These are phyloP conservation scores for Bruguiera gymnorhiza DNA, from an alignment of 345 rosid species.

Conservation along the genomic window DNA sequence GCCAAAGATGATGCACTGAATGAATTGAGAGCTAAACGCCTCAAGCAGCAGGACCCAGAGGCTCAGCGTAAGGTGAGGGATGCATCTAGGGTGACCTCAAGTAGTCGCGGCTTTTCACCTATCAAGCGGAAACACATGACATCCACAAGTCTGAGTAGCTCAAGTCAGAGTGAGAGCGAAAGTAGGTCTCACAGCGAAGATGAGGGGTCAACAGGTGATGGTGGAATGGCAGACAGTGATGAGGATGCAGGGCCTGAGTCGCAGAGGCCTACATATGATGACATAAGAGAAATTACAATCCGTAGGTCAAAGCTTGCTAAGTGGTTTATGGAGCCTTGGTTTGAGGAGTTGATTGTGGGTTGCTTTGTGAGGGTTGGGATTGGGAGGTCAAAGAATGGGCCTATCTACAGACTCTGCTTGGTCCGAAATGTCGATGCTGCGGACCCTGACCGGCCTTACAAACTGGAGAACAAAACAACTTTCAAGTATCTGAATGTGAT, in stretches of 20 bases:
- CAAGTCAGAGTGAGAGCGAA: slow-evolving; percentile 85
- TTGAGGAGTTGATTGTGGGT: slow-evolving; percentile 91
- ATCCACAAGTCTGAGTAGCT: slow-evolving; percentile 68
- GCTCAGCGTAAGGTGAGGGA: slow-evolving; percentile 76
- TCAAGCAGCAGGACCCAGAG: slow-evolving; percentile 93
- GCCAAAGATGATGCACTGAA: slow-evolving; percentile 91
- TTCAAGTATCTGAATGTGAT: slow-evolving; percentile 76
- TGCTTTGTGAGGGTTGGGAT: slow-evolving; percentile 96
- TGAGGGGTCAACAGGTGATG: slow-evolving; percentile 80
- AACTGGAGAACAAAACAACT: slow-evolving; percentile 77
- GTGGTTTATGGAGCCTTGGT: slow-evolving; percentile 99
- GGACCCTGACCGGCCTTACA: slow-evolving; percentile 73
- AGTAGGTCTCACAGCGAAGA: slow-evolving; percentile 84
- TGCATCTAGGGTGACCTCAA: slow-evolving; percentile 63
- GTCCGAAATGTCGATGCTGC: slow-evolving; percentile 90
- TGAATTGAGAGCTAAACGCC: slow-evolving; percentile 82
- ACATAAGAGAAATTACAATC: slow-evolving; percentile 76
- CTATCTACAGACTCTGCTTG: slow-evolving; percentile 83
- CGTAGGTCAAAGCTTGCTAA: slow-evolving; percentile 87
- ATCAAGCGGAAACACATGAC: slow-evolving; percentile 54
- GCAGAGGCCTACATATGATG: slow-evolving; percentile 63
- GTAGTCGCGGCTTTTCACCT: slow-evolving; percentile 60
- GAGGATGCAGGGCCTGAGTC: slow-evolving; percentile 72
- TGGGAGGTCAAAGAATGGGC: slow-evolving; percentile 71
- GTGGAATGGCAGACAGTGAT: slow-evolving; percentile 87